Base-by-base conservation (phyloP, 345 rosid species). In the Syzygium grande region DNA sequence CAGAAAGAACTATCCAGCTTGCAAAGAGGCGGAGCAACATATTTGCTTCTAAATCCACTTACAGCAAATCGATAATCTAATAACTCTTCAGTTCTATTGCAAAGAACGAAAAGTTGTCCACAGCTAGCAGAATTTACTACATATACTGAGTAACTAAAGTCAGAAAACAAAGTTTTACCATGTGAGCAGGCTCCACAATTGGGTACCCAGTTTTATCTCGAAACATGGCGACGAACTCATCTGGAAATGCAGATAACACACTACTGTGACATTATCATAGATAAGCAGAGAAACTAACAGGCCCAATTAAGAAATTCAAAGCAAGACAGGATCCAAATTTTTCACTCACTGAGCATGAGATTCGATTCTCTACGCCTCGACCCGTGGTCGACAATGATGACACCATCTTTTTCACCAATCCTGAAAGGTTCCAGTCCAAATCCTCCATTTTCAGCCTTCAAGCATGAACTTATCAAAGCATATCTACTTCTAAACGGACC, bases 111-210 rank as follows among this genome's bases (percentile, higher is more conserved):
- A 23, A 83, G 85, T 83, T 83, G 85, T 83, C 14, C 30, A 86
- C 61, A 59, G 61, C 73, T 59, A 77, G 51, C 68, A 34, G 53
- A 55, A 85, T 12, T 55, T 63, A 85, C n/a, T 56, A 23, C 53
- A 55, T 7, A 23, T 73, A 19, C 46, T 11, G 23, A 14, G 78
- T 29, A 86, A 46, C 58, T 86, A 52, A 46, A 15, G 53, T 58
- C 55, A 16, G 79, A 56, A 14, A 55, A 52, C 49, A 55, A 88
- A 87, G 29, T 88, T 41, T 90, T 93, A 97, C 99, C 99, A 97
- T 96, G 89, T 97, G 99, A 89, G 98, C 98, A 90, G 99, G 99
- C 94, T 96, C 98, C 17, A 97, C 96, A 89, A 95, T 93, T 86
- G 91, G 90, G 88, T 94, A 94, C 17, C 96, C 94, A 59, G 98